Base-by-base conservation (phyloP, 2,329 filamentous ascomycete genomes). In the Thelonectria discophora region DNA sequence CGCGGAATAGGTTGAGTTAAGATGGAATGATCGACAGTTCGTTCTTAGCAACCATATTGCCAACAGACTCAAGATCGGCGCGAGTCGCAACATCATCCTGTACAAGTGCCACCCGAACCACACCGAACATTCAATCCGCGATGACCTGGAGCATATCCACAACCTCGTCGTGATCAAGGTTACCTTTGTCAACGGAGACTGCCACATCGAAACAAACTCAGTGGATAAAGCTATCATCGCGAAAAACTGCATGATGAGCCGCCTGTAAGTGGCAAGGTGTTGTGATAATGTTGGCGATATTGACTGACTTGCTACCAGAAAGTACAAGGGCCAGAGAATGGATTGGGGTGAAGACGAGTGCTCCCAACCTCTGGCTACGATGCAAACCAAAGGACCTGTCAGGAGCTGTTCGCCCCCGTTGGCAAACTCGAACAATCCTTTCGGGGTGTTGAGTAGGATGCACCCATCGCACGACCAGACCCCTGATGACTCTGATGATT, bases 121-220 rank as follows among this genome's bases (percentile, higher is more conserved):
- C 66, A 92, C 88, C 0, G 88, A 88, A 66, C 78, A 85, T 8
- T 77, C 78, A 15, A 87, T 96, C 65, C 87, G 90, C 11, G 83
- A 88, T 5, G 90, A 96, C 69, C 82, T 95, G 39, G 89, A 93
- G 21, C 92, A 96, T 73, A 94, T 96, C 62, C 88, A 94, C 78
- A 91, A 92, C 64, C 82, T 96, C 1, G 80, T 89, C 20, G 84
- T 96, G 11, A 81, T 95, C 69, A 84, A 84, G 45, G 78, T 95
- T 46, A 76, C 78, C 8, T 89, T 91, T 74, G 75, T 77, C 3
- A 79, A 82, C 17, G 81, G 82, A 4, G 85, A 88, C 74, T 90
- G 85, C 60, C 86, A 86, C 74, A 87, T 96, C 65, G 88, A 86
- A 57, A 92, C 89, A 8, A 96, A 94, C 74, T 93, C 91, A 0